Evolutionary conservation across 495 filamentous ascomycete genomes (phyloP).

Genomic region (Penicillium salamii): DNA sequence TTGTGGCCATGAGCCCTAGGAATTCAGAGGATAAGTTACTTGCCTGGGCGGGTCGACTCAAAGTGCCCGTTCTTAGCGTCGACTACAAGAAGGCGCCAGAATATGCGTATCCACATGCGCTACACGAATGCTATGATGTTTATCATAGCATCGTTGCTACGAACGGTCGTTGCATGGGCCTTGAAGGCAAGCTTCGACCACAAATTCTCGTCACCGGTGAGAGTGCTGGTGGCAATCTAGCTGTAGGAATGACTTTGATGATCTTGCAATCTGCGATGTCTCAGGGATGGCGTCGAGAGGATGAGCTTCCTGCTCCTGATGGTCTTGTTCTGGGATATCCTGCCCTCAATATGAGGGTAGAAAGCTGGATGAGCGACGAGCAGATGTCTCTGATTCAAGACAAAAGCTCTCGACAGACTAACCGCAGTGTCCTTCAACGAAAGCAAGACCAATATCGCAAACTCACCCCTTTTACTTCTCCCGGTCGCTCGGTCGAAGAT

Average conservation of each 20-base stretch:
- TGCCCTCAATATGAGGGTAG: conserved; percentile 88
- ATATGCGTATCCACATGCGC: conserved; percentile 88
- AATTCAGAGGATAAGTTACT: conserved; percentile 90
- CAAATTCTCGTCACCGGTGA: conserved; percentile 83
- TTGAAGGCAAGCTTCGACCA: conserved; percentile 70
- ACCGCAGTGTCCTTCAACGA: conserved; percentile 67
- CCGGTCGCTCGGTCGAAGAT: conserved; percentile 60
- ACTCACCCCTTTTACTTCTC: conserved; percentile 59
- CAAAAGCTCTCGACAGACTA: conserved; percentile 70
- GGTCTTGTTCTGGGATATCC: conserved; percentile 88
- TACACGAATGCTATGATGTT: conserved; percentile 96
- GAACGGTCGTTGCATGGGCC: conserved; percentile 74
- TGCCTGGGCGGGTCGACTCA: conserved; percentile 81
- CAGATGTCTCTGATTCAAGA: conserved; percentile 94
- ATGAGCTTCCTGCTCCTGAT: conserved; percentile 68
- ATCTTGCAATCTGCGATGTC: conserved; percentile 68
- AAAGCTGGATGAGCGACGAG: conserved; percentile 99
- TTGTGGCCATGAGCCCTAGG: conserved; percentile 91
- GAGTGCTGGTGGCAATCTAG: conserved; percentile 89
- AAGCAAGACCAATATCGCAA: conserved; percentile 72
- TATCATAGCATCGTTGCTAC: conserved; percentile 78
- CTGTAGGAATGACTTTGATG: conserved; percentile 81
- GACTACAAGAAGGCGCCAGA: conserved; percentile 96
- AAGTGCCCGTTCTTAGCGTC: conserved; percentile 81
- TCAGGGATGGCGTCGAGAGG: conserved; percentile 55